Conservation (phyloP, 371 early-diverging fungal genomes). For the Gilbertella persicaria region DNA sequence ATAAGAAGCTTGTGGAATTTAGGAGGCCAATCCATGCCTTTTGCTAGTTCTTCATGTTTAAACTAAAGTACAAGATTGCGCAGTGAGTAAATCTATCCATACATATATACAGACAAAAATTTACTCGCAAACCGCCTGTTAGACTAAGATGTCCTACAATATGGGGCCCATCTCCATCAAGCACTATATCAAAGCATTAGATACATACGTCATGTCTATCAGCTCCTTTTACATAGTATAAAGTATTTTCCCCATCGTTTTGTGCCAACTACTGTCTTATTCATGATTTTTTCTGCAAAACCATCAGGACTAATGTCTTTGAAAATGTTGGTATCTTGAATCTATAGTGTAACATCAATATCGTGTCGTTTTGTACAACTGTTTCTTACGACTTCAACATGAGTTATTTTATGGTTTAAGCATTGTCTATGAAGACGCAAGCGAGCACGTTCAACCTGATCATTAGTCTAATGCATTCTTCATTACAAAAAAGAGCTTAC, state of each 20-base stretch:
- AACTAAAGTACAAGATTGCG: constrained; percentile 11
- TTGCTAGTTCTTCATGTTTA: constrained; percentile 36
- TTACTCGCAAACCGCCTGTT: constrained; percentile 44
- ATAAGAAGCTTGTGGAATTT: constrained; percentile 52
- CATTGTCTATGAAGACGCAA: constrained; percentile 39
- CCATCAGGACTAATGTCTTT: constrained; percentile 17
- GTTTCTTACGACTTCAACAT: constrained; percentile 36
- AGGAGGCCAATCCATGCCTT: constrained; percentile 56
- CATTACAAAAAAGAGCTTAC: constrained; percentile 5
- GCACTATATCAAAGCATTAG: constrained; percentile 24
- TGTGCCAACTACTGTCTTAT: constrained; percentile 46
- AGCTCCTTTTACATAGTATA: constrained; percentile 27
- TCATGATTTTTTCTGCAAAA: constrained; percentile 36
- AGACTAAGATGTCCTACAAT: constrained; percentile 63
- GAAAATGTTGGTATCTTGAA: constrained; percentile 36
- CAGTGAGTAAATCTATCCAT: constrained; percentile 16
- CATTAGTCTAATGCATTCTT: neutral
- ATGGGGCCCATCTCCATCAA: constrained; percentile 33
- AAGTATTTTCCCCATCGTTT: constrained; percentile 66
- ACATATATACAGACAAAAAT: neutral
- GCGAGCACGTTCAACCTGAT: constrained; percentile 44
- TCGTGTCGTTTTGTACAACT: neutral
- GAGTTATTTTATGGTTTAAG: constrained; percentile 40
- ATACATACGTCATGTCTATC: neutral
- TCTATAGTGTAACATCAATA: neutral